Evolutionary conservation across 2,329 filamentous ascomycete genomes (phyloP).

Genomic region (Fusarium sp.): DNA sequence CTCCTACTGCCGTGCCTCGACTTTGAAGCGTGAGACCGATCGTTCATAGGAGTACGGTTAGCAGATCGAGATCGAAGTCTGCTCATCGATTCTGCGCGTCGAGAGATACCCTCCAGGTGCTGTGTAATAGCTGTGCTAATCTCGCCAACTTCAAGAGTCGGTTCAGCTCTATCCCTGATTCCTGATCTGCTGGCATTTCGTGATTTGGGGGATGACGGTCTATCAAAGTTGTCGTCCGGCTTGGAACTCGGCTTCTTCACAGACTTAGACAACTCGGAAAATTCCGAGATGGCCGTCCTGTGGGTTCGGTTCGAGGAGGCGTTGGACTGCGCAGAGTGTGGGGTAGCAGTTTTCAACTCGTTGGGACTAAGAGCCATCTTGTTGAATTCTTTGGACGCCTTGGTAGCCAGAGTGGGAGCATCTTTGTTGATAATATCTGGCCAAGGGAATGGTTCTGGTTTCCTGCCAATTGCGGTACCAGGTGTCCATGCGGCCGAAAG

Average conservation of each 20-base stretch:
- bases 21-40: too few relatives aligned
- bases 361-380: not conserved
- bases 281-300: not conserved
- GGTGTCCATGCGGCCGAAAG: constrained; percentile 18
- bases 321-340: constrained; percentile 14
- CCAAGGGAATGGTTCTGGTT: constrained; percentile 42
- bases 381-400: not conserved
- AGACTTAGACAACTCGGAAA: not conserved
- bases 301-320: constrained; percentile 13
- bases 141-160: constrained; percentile 15
- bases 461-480: constrained; percentile 34
- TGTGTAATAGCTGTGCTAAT: constrained; percentile 11
- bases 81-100: constrained; percentile 39
- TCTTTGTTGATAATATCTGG: constrained; percentile 16
- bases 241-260: not conserved
- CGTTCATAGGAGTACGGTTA: too few relatives aligned
- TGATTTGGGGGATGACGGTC: constrained; percentile 51
- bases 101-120: constrained; percentile 39
- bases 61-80: not conserved
- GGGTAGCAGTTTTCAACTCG: not conserved
- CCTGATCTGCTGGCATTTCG: constrained; percentile 50
- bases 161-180: constrained; percentile 37
- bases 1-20: too few relatives aligned
- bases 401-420: not conserved
- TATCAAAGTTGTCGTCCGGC: not conserved